phyloP scores from a whole-genome alignment of 2,329 filamentous ascomycete species.

The Didymella lethalis region DNA sequence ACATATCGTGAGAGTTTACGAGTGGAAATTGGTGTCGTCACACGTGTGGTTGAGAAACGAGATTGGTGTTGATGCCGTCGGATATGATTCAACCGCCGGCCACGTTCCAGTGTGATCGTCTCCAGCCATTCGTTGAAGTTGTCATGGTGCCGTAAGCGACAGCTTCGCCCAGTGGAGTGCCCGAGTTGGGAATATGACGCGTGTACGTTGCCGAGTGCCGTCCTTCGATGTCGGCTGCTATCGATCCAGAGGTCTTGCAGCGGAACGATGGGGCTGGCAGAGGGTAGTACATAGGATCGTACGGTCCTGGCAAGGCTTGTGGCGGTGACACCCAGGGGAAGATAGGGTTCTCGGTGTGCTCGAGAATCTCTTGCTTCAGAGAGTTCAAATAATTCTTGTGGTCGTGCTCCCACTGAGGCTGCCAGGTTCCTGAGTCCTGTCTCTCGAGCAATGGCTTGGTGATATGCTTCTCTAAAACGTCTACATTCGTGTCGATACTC shows the following conservation, averaged over 20 bases:
- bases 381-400: conserved; percentile 17
- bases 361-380: conserved; percentile 27
- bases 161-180: conserved; percentile 22
- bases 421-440: conserved; percentile 14
- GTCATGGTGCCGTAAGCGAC: conserved; percentile 39
- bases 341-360: conserved; percentile 29
- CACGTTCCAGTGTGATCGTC: conserved; percentile 48
- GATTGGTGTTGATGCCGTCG: background rate
- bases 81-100: conserved; percentile 34
- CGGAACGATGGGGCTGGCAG: conserved; percentile 41
- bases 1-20: background rate
- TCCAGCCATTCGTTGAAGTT: conserved; percentile 42
- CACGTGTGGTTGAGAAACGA: background rate
- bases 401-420: conserved; percentile 23
- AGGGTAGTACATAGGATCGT: conserved; percentile 47
- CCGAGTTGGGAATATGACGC: conserved; percentile 39
- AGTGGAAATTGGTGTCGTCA: background rate
- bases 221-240: conserved; percentile 14
- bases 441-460: conserved; percentile 5
- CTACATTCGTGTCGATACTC: background rate
- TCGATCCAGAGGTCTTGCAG: conserved; percentile 26
- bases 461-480: conserved; percentile 1
- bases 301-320: conserved; percentile 45
- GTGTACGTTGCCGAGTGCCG: conserved; percentile 32
- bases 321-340: conserved; percentile 47